Evolutionary conservation across 1,284 basidiomycete species (phyloP).

Genomic region (Ceratobasidium sp.): DNA sequence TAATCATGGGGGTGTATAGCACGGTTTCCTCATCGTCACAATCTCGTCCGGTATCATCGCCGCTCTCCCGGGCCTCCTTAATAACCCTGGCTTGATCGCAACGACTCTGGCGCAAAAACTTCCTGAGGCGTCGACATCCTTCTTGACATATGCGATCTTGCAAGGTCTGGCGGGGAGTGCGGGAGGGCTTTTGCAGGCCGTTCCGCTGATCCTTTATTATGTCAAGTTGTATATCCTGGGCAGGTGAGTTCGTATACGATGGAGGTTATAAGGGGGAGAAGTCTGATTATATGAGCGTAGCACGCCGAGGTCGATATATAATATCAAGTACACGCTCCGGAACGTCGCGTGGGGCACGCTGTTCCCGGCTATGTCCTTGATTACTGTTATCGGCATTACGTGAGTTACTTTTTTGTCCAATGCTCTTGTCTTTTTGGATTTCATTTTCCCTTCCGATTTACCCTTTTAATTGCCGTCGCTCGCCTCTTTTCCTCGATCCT

Average conservation of each 20-base stretch:
- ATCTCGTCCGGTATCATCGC: conserved; percentile 73
- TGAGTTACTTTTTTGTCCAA: too few species aligned
- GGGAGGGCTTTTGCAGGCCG: conserved; percentile 70
- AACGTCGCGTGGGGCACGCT: conserved; percentile 87
- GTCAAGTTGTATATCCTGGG: conserved; percentile 70
- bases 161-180: conserved; percentile 62
- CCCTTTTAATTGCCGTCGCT: conserved; percentile 53
- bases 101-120: conserved; percentile 71
- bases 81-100: conserved; percentile 69
- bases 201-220: conserved; percentile 75
- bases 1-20: conserved; percentile 61
- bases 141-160: conserved; percentile 71
- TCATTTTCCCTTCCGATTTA: too few species aligned
- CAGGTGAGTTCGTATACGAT: too few species aligned
- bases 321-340: conserved; percentile 58
- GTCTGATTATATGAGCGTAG: conserved; percentile 51
- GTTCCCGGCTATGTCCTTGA: conserved; percentile 64
- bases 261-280: too few species aligned
- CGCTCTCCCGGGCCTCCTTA: conserved; percentile 59
- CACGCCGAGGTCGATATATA: conserved; percentile 62
- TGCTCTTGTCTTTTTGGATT: too few species aligned
- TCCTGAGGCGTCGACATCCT: conserved; percentile 82
- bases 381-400: conserved; percentile 52
- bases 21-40: conserved; percentile 78
- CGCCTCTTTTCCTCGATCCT: neutral